Conservation (phyloP, 78 protist genomes). For the Protostelium mycophagum region DNA sequence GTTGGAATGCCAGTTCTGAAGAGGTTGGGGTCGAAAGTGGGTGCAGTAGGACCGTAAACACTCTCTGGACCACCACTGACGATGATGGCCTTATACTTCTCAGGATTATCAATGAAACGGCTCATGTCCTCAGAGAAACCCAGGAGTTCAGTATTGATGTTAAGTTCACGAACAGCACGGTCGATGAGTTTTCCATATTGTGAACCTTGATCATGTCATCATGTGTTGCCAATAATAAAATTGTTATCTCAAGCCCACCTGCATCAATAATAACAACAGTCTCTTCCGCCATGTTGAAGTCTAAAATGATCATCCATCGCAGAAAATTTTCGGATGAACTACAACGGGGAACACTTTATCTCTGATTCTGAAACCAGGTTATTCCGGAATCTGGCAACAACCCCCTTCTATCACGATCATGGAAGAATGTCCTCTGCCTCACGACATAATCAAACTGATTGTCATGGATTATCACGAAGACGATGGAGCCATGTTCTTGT, state of each 20-base stretch:
- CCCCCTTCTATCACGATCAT: too few relatives aligned
- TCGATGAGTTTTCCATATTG: slow-evolving; percentile 92
- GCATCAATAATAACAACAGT: not conserved
- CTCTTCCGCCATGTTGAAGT: too few relatives aligned
- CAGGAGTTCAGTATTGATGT: slow-evolving; percentile 77
- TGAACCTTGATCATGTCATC: slow-evolving; percentile 77
- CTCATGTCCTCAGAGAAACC: slow-evolving; percentile 43
- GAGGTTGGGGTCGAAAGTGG: slow-evolving; percentile 55
- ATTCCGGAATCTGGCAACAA: too few relatives aligned
- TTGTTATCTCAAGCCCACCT: not conserved
- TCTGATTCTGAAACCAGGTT: too few relatives aligned
- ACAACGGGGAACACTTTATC: too few relatives aligned
- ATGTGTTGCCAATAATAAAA: not conserved
- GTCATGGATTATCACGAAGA: too few relatives aligned
- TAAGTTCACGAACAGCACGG: slow-evolving; percentile 87
- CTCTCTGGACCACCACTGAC: slow-evolving; percentile 90
- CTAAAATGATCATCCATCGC: too few relatives aligned
- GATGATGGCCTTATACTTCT: slow-evolving; percentile 65
- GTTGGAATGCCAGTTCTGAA: slow-evolving; percentile 67
- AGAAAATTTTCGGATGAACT: too few relatives aligned
- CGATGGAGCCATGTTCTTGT: too few relatives aligned
- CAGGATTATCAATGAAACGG: slow-evolving; percentile 6
- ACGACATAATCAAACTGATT: too few relatives aligned
- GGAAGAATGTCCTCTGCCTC: too few relatives aligned
- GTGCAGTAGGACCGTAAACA: slow-evolving; percentile 77